Evolutionary conservation across 495 filamentous ascomycete species (phyloP).

Genomic region (Tuber microsphaerosporum): DNA sequence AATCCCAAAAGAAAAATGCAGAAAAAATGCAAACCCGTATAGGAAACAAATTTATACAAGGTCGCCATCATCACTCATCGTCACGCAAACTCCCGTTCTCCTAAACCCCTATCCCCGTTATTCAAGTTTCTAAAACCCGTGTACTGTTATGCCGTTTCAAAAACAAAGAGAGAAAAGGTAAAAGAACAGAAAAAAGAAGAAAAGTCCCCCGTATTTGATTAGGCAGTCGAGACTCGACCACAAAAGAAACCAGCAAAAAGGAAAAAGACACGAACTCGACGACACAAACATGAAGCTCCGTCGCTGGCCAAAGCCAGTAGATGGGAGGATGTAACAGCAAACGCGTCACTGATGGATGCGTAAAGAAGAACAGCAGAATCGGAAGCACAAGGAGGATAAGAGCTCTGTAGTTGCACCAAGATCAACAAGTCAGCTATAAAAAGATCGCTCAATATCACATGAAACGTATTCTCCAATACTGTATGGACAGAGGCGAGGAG

Average conservation of each 20-base stretch:
- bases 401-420: background rate
- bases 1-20: background rate
- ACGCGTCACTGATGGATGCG: background rate
- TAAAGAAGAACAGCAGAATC: background rate
- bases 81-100: conserved; percentile 3
- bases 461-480: conserved; percentile 9
- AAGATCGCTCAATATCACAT: background rate
- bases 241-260: background rate
- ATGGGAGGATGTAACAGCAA: background rate
- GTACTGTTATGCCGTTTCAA: background rate
- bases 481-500: conserved; percentile 10
- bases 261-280: background rate
- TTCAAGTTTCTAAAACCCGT: background rate
- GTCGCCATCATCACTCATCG: background rate
- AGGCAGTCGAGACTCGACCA: background rate
- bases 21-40: background rate
- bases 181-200: background rate
- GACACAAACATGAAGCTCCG: background rate
- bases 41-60: background rate
- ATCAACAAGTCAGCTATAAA: background rate
- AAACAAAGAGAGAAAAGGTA: background rate
- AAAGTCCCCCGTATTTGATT: background rate
- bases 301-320: background rate
- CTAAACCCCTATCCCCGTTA: background rate
- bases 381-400: background rate